phyloP scores from a whole-genome alignment of 371 early-diverging fungal species.

The Rhizopus sp. region DNA sequence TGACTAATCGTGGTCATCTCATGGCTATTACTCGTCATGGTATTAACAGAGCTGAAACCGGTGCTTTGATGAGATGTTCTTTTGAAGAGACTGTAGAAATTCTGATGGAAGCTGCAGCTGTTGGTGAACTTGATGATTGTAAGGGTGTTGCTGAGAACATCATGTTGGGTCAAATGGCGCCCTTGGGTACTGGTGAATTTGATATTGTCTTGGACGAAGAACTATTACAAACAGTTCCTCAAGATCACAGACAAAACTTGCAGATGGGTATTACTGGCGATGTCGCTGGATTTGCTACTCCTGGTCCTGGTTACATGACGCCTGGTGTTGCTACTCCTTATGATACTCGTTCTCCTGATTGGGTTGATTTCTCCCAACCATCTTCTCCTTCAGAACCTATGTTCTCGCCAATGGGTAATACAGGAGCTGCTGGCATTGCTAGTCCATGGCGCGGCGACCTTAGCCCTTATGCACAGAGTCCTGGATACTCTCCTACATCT shows the following conservation, averaged over 20 bases:
- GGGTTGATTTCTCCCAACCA: constrained; percentile 61
- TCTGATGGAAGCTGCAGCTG: constrained; percentile 96
- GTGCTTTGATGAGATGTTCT: constrained; percentile 97
- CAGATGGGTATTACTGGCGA: constrained; percentile 47
- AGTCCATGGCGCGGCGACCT: constrained; percentile 57
- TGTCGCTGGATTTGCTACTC: constrained; percentile 48
- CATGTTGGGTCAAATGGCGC: constrained; percentile 98
- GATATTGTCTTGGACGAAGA: constrained; percentile 93
- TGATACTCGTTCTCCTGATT: constrained; percentile 59
- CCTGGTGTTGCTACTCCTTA: constrained; percentile 58
- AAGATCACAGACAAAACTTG: constrained; percentile 44
- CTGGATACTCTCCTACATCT: constrained; percentile 76
- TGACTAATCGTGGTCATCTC: constrained; percentile 95
- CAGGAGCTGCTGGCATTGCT: constrained; percentile 47
- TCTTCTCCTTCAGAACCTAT: constrained; percentile 60
- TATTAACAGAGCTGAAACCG: constrained; percentile 97
- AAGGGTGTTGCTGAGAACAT: constrained; percentile 98
- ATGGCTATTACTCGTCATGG: constrained; percentile 99
- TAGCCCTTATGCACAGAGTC: constrained; percentile 58
- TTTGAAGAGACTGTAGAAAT: constrained; percentile 99
- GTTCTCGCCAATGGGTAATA: constrained; percentile 71
- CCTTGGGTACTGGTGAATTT: constrained; percentile 97
- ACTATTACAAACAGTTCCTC: constrained; percentile 69
- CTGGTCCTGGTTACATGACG: constrained; percentile 61
- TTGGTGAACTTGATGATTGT: constrained; percentile 94